Percentiles rank a stretch among this genome's conserved stretches.
Conservation (phyloP, 2,329 filamentous ascomycete species). For the Aspergillus felis region DNA sequence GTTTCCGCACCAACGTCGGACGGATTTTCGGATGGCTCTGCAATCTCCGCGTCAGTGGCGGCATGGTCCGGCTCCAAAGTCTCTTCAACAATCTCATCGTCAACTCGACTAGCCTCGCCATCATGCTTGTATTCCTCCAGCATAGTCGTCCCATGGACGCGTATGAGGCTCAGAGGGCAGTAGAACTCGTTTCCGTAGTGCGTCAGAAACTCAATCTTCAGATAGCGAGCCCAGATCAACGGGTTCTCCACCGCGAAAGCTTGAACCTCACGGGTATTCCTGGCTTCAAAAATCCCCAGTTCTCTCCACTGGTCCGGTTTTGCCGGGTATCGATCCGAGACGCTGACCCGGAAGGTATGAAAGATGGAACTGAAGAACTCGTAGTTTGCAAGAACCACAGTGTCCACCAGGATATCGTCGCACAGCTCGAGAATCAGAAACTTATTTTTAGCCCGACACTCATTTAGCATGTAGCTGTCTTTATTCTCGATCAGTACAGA, state of each 20-base stretch:
- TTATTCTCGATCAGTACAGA: constrained; percentile 94
- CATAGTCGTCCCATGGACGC: constrained; percentile 89
- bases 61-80: constrained; percentile 23
- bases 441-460: constrained; percentile 82
- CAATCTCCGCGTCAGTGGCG: constrained; percentile 10
- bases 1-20: background rate
- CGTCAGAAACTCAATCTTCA: constrained; percentile 84
- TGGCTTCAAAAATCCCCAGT: constrained; percentile 81
- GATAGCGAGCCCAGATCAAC: constrained; percentile 90
- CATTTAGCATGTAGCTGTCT: constrained; percentile 96
- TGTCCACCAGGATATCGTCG: constrained; percentile 82
- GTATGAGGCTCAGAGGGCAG: constrained; percentile 83
- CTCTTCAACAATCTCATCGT: constrained; percentile 61
- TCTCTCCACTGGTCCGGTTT: constrained; percentile 90
- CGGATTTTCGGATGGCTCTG: constrained; percentile 13
- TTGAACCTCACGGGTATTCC: constrained; percentile 90
- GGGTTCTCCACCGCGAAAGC: constrained; percentile 92
- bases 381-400: constrained; percentile 94
- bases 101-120: constrained; percentile 59
- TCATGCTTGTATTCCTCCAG: constrained; percentile 93
- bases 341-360: constrained; percentile 82
- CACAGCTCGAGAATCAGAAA: constrained; percentile 93
- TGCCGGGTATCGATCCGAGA: constrained; percentile 90
- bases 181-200: constrained; percentile 98
- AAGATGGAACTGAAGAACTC: constrained; percentile 99